A percentile compares a stretch with the other conserved stretches of the same genome.
phyloP scores from a whole-genome alignment of 2,329 filamentous ascomycete genomes.

The Microdochium nivale region DNA sequence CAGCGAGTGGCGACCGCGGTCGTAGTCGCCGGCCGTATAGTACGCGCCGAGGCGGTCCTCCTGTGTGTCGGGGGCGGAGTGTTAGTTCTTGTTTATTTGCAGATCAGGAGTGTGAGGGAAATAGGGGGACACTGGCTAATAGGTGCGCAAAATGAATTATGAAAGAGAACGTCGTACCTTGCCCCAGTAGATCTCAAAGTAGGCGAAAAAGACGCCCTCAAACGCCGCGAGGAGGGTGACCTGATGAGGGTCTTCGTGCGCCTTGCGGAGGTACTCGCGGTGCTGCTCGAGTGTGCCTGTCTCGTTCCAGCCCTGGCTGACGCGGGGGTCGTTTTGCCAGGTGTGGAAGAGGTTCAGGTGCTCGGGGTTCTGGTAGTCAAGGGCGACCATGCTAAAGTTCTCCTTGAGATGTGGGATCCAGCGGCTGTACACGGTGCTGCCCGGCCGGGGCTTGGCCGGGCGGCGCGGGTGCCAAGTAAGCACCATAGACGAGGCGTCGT shows the following conservation, averaged over 20 bases:
- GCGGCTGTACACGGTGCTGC: conserved; percentile 66
- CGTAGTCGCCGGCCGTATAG: conserved; percentile 46
- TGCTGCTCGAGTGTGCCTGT: conserved; percentile 70
- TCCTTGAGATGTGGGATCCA: conserved; percentile 70
- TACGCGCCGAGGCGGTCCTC: conserved; percentile 49
- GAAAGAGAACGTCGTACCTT: conserved; percentile 32
- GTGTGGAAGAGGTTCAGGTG: conserved; percentile 66
- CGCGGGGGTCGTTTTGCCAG: conserved; percentile 79
- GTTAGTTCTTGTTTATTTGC: background rate
- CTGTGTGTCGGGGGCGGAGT: conserved; percentile 14
- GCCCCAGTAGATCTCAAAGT: conserved; percentile 77
- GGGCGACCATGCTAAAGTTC: conserved; percentile 68
- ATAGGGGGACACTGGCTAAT: no score
- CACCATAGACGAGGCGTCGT: conserved; percentile 16
- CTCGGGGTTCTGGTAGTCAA: conserved; percentile 55
- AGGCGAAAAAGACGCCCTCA: conserved; percentile 62
- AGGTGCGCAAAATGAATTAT: no score
- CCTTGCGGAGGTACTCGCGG: conserved; percentile 58
- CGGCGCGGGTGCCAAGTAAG: conserved; percentile 57
- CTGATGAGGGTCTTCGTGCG: conserved; percentile 65
- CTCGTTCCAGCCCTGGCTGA: conserved; percentile 73
- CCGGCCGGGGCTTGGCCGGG: conserved; percentile 61
- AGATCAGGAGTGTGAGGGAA: conserved; percentile 1
- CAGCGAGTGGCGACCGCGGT: conserved; percentile 49
- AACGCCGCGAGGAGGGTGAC: conserved; percentile 63